Percentiles rank a stretch among this genome's conserved stretches.
These are phyloP conservation scores for Talaromyces sp. DNA, from an alignment of 2,329 filamentous ascomycete species.

Conservation along the genomic window DNA sequence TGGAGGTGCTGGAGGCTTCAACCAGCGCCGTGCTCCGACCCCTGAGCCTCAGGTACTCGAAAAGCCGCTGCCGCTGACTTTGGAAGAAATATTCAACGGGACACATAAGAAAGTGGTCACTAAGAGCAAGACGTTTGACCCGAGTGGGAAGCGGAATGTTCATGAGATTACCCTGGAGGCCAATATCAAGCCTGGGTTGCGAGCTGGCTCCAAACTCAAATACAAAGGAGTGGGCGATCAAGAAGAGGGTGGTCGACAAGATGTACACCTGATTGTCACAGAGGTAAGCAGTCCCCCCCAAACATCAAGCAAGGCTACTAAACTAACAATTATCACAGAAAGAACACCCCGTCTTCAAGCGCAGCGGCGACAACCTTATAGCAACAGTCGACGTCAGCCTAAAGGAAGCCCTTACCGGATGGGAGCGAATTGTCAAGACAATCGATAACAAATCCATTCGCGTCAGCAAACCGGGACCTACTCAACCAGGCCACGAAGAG, in stretches of 20 bases:
- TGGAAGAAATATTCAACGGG: conserved; percentile 86
- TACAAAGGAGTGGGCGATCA: conserved; percentile 97
- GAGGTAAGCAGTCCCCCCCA: conserved; percentile 60
- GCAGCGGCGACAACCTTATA: conserved; percentile 82
- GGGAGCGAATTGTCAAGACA: conserved; percentile 84
- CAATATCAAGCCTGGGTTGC: conserved; percentile 90
- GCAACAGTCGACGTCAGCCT: conserved; percentile 75
- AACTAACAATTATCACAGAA: conserved; percentile 53
- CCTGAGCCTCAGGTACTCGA: conserved; percentile 90
- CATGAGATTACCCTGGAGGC: conserved; percentile 91
- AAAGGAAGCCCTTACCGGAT: conserved; percentile 92
- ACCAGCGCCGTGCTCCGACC: conserved; percentile 44
- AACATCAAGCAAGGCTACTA: not conserved
- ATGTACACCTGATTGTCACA: conserved; percentile 89
- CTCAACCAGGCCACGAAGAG: conserved; percentile 76
- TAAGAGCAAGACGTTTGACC: conserved; percentile 91
- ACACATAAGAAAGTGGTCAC: conserved; percentile 97
- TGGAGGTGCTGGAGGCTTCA: conserved; percentile 22
- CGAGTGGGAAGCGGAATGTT: conserved; percentile 71
- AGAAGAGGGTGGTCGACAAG: conserved; percentile 91
- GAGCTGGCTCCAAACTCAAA: conserved; percentile 97
- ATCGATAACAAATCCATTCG: conserved; percentile 85
- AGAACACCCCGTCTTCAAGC: conserved; percentile 75
- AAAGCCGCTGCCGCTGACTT: conserved; percentile 68
- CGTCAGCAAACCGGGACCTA: conserved; percentile 76